These are phyloP conservation scores for Eucalyptus cloeziana DNA, from an alignment of 345 rosid species.

Conservation along the genomic window DNA sequence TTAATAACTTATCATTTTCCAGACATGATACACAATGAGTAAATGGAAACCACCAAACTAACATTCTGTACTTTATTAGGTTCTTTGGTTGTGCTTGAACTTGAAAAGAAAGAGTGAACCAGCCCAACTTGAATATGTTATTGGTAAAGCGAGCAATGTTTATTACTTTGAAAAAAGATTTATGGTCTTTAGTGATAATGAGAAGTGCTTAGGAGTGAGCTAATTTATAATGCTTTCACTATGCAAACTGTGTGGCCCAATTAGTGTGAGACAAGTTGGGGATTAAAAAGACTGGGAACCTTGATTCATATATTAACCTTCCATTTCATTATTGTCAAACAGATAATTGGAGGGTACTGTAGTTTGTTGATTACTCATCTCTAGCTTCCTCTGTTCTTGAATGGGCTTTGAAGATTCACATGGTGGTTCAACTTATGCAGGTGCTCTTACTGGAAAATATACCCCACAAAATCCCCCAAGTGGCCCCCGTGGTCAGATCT, in stretches of 20 bases:
- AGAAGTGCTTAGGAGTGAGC: neutral
- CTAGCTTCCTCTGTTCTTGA: neutral
- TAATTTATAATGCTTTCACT: neutral
- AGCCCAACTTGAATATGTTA: neutral
- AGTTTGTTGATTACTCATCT: neutral
- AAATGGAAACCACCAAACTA: neutral
- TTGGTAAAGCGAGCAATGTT: neutral
- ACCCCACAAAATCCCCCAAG: slow-evolving; percentile 76
- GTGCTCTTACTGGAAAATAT: slow-evolving; percentile 92
- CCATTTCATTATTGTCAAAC: neutral
- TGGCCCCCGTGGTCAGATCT: slow-evolving; percentile 77
- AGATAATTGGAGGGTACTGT: neutral
- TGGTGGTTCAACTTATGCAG: slow-evolving; percentile 12
- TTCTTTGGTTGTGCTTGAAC: neutral
- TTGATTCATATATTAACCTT: neutral
- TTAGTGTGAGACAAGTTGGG: neutral
- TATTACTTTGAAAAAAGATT: neutral
- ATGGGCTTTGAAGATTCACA: neutral
- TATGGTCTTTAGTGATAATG: neutral
- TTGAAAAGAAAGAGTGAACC: neutral
- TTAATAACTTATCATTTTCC: neutral
- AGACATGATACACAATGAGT: neutral
- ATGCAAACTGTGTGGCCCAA: neutral
- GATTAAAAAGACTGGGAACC: neutral
- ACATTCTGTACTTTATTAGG: neutral